These are phyloP conservation scores for Jaapia argillacea DNA, from an alignment of 768 basidiomycete genomes.

Conservation along the genomic window DNA sequence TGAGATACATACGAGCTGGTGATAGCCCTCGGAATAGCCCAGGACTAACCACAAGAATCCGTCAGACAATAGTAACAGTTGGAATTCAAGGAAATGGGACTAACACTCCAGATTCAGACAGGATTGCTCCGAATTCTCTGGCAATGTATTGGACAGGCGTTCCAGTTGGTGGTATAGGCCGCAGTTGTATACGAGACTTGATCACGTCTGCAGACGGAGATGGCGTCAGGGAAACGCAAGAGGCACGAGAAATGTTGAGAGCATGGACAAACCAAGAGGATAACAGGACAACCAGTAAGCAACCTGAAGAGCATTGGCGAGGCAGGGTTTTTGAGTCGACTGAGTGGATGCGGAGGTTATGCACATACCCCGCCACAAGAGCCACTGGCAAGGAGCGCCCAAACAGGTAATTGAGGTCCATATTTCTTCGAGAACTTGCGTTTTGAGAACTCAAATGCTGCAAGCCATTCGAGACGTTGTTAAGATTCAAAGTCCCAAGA, in stretches of 20 bases:
- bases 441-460: constrained; percentile 87
- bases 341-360: no score
- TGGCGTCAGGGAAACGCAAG: background rate
- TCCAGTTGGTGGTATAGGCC: constrained; percentile 60
- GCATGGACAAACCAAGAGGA: constrained; percentile 49
- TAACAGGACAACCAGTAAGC: constrained; percentile 94
- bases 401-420: constrained; percentile 63
- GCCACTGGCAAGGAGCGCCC: constrained; percentile 78
- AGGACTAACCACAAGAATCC: constrained; percentile 25
- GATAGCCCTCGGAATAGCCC: constrained; percentile 69
- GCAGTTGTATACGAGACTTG: constrained; percentile 84
- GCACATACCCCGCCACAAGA: constrained; percentile 69
- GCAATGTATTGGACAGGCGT: constrained; percentile 71
- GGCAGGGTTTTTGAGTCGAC: no score
- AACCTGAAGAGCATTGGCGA: no score
- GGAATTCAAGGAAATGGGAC: background rate
- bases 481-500: no score
- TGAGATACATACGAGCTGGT: constrained; percentile 52
- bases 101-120: constrained; percentile 72
- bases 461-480: constrained; percentile 6
- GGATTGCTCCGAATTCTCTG: constrained; percentile 53
- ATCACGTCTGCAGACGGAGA: constrained; percentile 56
- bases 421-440: constrained; percentile 57
- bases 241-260: no score
- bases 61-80: background rate